phyloP scores from a whole-genome alignment of 164 flowering plant species.

The Echeveria elegans region DNA sequence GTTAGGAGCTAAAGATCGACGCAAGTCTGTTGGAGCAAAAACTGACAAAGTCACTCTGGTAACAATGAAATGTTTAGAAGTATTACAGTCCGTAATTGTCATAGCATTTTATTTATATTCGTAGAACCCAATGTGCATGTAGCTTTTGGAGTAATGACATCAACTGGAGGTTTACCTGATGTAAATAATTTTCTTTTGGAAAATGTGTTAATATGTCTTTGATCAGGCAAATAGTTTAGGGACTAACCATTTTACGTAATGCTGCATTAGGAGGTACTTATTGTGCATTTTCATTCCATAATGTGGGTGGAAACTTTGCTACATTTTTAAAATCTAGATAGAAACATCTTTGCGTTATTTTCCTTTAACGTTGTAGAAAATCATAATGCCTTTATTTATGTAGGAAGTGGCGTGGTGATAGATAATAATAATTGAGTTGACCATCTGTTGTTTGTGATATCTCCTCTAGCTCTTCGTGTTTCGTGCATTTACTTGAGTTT shows the following conservation, averaged over 20 bases:
- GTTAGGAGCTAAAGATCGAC: conserved; percentile 34
- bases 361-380: neutral
- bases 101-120: neutral
- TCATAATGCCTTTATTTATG: neutral
- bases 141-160: neutral
- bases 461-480: conserved; percentile 14
- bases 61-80: conserved; percentile 11
- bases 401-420: neutral
- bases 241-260: neutral
- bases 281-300: neutral
- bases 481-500: conserved; percentile 1
- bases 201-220: neutral
- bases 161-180: neutral
- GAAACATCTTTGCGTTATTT: neutral
- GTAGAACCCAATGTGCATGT: neutral
- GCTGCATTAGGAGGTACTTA: neutral
- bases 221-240: neutral
- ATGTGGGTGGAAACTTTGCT: neutral
- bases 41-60: conserved; percentile 80
- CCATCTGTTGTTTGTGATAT: neutral
- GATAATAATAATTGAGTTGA: neutral
- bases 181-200: neutral
- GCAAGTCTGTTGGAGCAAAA: conserved; percentile 73
- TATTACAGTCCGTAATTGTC: neutral
- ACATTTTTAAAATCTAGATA: neutral